Conservation (phyloP, 2,329 filamentous ascomycete genomes). For the Colletotrichum abscissum region DNA sequence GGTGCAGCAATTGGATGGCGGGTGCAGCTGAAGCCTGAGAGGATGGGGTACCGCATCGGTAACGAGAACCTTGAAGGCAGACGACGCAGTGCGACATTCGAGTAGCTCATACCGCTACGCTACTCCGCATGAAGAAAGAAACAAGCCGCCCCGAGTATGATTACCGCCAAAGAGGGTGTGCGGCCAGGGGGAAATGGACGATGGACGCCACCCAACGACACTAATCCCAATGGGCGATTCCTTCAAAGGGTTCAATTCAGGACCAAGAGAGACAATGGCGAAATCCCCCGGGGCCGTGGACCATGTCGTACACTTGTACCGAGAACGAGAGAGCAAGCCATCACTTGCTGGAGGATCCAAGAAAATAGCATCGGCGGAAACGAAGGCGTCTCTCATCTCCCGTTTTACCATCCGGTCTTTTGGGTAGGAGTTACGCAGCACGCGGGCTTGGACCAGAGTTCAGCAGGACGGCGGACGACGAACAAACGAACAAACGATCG, state of each 20-base stretch:
- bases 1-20: conserved; percentile 8
- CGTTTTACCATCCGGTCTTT: conserved; percentile 4
- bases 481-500: background rate
- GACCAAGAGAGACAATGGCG: conserved; percentile 7
- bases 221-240: conserved; percentile 17
- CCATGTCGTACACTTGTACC: conserved; percentile 1
- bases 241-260: conserved; percentile 4
- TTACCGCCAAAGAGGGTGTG: background rate
- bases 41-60: conserved; percentile 6
- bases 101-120: conserved; percentile 8
- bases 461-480: conserved; percentile 9
- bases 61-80: conserved; percentile 21
- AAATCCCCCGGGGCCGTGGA: conserved; percentile 2
- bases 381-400: conserved; percentile 21
- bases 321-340: background rate
- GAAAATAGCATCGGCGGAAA: background rate
- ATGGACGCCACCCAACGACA: conserved; percentile 12
- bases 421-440: background rate
- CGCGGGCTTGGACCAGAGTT: background rate
- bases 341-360: background rate
- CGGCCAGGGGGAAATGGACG: conserved; percentile 17
- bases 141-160: background rate
- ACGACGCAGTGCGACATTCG: conserved; percentile 5
- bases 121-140: conserved; percentile 14
- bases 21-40: background rate